A percentile compares a stretch with the other conserved stretches of the same genome.
Evolutionary conservation across 257 asterid species (phyloP).

Genomic region (Phtheirospermum japonicum): DNA sequence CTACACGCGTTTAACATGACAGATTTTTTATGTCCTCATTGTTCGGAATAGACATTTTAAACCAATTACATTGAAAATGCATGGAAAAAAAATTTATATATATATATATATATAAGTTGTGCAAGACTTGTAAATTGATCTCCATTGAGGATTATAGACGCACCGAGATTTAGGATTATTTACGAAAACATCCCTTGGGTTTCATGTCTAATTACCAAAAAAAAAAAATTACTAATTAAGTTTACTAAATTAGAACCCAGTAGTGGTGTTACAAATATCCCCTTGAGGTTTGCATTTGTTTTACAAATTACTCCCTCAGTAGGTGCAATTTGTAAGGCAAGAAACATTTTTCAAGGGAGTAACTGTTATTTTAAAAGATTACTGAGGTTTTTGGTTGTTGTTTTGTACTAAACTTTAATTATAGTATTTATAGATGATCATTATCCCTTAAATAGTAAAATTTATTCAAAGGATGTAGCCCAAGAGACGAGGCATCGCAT

Average conservation of each 20-base stretch:
- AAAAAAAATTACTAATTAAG: too few relatives aligned
- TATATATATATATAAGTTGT: too few relatives aligned
- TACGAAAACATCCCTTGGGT: background rate
- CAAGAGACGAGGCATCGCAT: background rate
- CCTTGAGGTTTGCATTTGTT: background rate
- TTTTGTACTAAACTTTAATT: too few relatives aligned
- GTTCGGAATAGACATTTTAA: background rate
- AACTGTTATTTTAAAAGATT: too few relatives aligned
- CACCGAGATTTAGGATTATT: background rate
- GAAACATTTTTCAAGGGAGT: too few relatives aligned
- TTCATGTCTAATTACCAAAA: background rate
- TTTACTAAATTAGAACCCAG: background rate
- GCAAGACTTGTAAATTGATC: background rate
- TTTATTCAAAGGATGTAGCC: too few relatives aligned
- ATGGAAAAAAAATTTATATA: background rate
- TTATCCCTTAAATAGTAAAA: too few relatives aligned
- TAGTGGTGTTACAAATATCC: background rate
- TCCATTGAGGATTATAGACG: background rate
- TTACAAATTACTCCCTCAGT: background rate
- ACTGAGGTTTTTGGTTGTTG: too few relatives aligned
- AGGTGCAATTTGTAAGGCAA: background rate
- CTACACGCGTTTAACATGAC: slow-evolving; percentile 40
- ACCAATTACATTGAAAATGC: slow-evolving; percentile 9
- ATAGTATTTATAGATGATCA: too few relatives aligned
- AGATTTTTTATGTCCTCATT: slow-evolving; percentile 1